Evolutionary conservation across 2,329 filamentous ascomycete species (phyloP).

Genomic region (Penicillium sp.): DNA sequence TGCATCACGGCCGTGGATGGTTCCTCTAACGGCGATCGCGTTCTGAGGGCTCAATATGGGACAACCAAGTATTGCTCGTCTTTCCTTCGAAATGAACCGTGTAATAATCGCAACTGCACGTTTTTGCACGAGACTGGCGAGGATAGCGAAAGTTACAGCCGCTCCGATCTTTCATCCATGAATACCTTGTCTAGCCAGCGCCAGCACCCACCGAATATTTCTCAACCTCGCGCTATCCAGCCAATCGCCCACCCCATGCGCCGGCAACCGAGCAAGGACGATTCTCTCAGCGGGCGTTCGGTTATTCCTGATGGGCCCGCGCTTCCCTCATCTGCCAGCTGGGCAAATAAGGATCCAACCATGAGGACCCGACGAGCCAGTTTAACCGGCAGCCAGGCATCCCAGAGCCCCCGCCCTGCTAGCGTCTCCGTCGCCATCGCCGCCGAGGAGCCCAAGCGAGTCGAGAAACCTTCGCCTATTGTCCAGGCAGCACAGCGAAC

Average conservation of each 20-base stretch:
- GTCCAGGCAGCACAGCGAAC: slow-evolving; percentile 28
- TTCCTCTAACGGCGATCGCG: slow-evolving; percentile 83
- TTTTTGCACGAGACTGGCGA: slow-evolving; percentile 98
- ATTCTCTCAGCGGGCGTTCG: slow-evolving; percentile 58
- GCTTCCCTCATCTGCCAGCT: slow-evolving; percentile 89
- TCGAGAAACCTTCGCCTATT: slow-evolving; percentile 31
- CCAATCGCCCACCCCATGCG: slow-evolving; percentile 63
- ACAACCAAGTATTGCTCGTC: slow-evolving; percentile 99
- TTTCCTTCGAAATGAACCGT: slow-evolving; percentile 90
- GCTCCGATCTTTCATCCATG: slow-evolving; percentile 91
- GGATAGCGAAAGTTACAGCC: slow-evolving; percentile 92
- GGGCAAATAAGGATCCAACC: slow-evolving; percentile 72
- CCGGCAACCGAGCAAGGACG: slow-evolving; percentile 70
- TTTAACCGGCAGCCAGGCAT: slow-evolving; percentile 75
- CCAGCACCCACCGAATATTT: slow-evolving; percentile 56
- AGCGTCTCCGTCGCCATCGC: slow-evolving; percentile 45
- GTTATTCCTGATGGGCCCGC: slow-evolving; percentile 79
- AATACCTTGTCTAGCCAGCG: slow-evolving; percentile 82
- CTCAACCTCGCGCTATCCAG: slow-evolving; percentile 52
- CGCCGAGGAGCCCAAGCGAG: slow-evolving; percentile 35
- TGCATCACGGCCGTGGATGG: slow-evolving; percentile 94
- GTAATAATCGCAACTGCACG: slow-evolving; percentile 95
- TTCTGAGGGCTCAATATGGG: slow-evolving; percentile 73
- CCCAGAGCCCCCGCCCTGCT: slow-evolving; percentile 72
- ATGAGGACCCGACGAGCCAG: slow-evolving; percentile 67